Percentiles rank a stretch among this genome's conserved stretches.
These are phyloP conservation scores for Massospora cicadina DNA, from an alignment of 371 early-diverging fungal genomes.

Conservation along the genomic window DNA sequence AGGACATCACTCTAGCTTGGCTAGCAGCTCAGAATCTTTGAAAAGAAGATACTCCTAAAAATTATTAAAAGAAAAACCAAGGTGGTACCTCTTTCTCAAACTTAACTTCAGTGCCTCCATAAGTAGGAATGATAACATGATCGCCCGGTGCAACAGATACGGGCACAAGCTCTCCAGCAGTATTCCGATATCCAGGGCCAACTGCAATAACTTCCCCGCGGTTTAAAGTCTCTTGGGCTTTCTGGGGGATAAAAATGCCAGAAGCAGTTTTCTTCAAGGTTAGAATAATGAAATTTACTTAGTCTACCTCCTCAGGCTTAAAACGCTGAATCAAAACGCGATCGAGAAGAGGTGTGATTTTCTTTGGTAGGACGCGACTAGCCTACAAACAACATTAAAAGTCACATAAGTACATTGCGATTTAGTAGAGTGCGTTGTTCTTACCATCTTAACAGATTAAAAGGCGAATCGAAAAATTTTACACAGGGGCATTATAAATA, in stretches of 20 bases:
- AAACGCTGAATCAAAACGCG: slow-evolving; percentile 91
- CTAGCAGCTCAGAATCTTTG: slow-evolving; percentile 85
- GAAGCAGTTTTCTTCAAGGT: slow-evolving; percentile 24
- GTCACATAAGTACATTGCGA: not conserved
- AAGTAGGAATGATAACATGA: slow-evolving; percentile 84
- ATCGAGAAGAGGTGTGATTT: slow-evolving; percentile 83
- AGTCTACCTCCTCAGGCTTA: slow-evolving; percentile 76
- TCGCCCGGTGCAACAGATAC: slow-evolving; percentile 77
- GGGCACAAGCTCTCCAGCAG: slow-evolving; percentile 69
- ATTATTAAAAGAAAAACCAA: slow-evolving; percentile 7
- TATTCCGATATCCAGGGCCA: slow-evolving; percentile 76
- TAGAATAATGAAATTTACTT: slow-evolving; percentile 54
- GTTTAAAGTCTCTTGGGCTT: slow-evolving; percentile 89
- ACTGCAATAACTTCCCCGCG: slow-evolving; percentile 85
- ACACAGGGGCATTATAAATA: not conserved
- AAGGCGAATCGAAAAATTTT: not conserved
- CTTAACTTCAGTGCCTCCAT: slow-evolving; percentile 86
- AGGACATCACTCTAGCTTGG: slow-evolving; percentile 37
- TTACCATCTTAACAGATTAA: not conserved
- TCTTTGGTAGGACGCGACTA: slow-evolving; percentile 1
- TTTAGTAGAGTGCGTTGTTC: not conserved
- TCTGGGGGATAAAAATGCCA: slow-evolving; percentile 94
- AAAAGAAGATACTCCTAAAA: slow-evolving; percentile 47
- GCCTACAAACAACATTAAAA: not conserved
- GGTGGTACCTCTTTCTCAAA: slow-evolving; percentile 42